Conservation (phyloP, 176 grass and related monocot species). For the Juncus effusus region DNA sequence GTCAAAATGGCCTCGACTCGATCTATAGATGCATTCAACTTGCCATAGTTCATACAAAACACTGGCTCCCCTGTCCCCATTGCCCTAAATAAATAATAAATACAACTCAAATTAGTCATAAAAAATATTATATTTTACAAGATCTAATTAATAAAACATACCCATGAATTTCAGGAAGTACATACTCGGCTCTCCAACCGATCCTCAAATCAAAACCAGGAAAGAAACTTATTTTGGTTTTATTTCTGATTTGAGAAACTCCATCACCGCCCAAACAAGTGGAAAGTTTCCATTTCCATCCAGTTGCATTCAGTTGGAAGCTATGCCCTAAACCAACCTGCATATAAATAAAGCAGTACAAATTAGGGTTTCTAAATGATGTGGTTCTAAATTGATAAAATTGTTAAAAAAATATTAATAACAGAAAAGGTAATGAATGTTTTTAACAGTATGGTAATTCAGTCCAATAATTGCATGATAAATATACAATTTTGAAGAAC, state of each 20-base stretch:
- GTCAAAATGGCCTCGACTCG: slow-evolving; percentile 78
- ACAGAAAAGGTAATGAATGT: neutral
- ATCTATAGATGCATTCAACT: slow-evolving; percentile 87
- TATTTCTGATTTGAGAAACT: slow-evolving; percentile 84
- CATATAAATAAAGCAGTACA: neutral
- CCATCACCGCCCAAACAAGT: slow-evolving; percentile 88
- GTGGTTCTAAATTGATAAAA: neutral
- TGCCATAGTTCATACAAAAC: slow-evolving; percentile 78
- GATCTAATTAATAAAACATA: slow-evolving; percentile 16
- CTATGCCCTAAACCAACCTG: slow-evolving; percentile 92
- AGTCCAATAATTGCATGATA: too few species aligned
- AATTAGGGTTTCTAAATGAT: slow-evolving; percentile 1
- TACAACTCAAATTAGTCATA: neutral
- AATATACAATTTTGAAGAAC: too few species aligned
- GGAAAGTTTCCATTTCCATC: slow-evolving; percentile 96
- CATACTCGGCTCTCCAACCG: slow-evolving; percentile 90
- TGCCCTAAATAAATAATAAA: slow-evolving; percentile 39
- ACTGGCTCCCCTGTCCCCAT: slow-evolving; percentile 79
- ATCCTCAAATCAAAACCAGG: slow-evolving; percentile 92
- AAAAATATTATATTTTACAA: too few species aligned
- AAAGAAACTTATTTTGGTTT: slow-evolving; percentile 71
- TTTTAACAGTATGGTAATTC: too few species aligned
- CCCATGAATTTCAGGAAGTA: slow-evolving; percentile 96
- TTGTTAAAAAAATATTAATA: neutral
- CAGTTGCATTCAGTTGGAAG: slow-evolving; percentile 66